Conservation (phyloP, 805 yeast species). For the Metschnikowia aberdeeniae region DNA sequence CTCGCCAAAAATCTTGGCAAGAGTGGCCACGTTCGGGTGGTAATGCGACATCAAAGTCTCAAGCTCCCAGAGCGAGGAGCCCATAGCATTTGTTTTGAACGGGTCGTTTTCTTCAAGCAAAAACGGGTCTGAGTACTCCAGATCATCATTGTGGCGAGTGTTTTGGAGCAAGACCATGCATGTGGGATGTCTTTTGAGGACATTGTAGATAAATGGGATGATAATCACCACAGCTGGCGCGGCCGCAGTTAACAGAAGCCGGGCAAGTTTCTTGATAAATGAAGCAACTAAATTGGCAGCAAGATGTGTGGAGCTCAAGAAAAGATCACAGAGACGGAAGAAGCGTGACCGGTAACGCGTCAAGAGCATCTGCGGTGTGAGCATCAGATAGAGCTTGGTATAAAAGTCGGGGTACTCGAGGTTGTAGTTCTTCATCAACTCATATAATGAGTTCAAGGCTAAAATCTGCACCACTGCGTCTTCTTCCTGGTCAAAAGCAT, state of each 20-base stretch:
- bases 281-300: conserved; percentile 83
- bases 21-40: conserved; percentile 91
- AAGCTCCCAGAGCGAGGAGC: conserved; percentile 89
- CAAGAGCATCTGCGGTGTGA: conserved; percentile 72
- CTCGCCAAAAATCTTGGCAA: conserved; percentile 83
- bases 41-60: conserved; percentile 77
- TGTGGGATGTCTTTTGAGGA: conserved; percentile 86
- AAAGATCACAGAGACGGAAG: conserved; percentile 79
- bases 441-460: conserved; percentile 84
- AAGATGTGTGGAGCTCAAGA: conserved; percentile 81
- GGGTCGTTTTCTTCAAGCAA: conserved; percentile 67
- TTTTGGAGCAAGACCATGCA: conserved; percentile 87
- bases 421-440: conserved; percentile 73
- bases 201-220: conserved; percentile 87
- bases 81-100: conserved; percentile 69
- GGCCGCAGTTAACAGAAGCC: conserved; percentile 71
- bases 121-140: conserved; percentile 58
- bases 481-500: conserved; percentile 57
- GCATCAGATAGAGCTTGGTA: conserved; percentile 71
- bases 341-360: conserved; percentile 82
- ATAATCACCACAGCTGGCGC: conserved; percentile 86
- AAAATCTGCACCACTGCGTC: conserved; percentile 60
- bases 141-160: conserved; percentile 21
- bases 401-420: conserved; percentile 91
- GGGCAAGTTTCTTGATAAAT: conserved; percentile 76